Evolutionary conservation across 306 rosid species (phyloP).

Genomic region (Senna tora): DNA sequence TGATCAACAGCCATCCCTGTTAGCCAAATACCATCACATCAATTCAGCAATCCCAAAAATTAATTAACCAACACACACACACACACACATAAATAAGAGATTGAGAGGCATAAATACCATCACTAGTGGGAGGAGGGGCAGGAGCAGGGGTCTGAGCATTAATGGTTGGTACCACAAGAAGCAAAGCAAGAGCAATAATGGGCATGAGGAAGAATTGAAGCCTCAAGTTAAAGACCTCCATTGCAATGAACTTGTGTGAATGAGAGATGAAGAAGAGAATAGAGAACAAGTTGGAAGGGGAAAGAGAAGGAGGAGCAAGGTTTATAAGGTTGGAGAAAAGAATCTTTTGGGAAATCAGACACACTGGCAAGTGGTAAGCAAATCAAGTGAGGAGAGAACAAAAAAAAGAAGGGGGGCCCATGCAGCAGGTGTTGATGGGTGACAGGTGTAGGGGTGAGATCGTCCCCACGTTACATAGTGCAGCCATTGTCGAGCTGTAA

Average conservation of each 20-base stretch:
- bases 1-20: conserved; percentile 53
- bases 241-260: conserved; percentile 15
- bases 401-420: neutral
- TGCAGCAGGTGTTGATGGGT: conserved; percentile 33
- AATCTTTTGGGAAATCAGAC: conserved; percentile 45
- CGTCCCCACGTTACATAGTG: conserved; percentile 47
- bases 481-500: conserved; percentile 46
- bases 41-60: conserved; percentile 31
- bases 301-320: conserved; percentile 8
- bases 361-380: conserved; percentile 31
- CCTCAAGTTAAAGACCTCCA: conserved; percentile 55
- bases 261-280: neutral
- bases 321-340: conserved; percentile 25
- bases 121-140: conserved; percentile 73
- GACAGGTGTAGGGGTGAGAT: conserved; percentile 46
- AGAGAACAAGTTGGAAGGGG: neutral
- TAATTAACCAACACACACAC: too few relatives aligned
- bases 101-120: conserved; percentile 53
- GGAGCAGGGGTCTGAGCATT: conserved; percentile 64
- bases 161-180: conserved; percentile 49
- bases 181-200: conserved; percentile 44
- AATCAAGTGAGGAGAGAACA: conserved; percentile 6
- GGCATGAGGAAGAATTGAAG: conserved; percentile 47
- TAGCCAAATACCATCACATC: conserved; percentile 26
- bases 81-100: too few relatives aligned